Conservation (phyloP, 73 alveolate species). For the Paramecium sexaurelia region DNA sequence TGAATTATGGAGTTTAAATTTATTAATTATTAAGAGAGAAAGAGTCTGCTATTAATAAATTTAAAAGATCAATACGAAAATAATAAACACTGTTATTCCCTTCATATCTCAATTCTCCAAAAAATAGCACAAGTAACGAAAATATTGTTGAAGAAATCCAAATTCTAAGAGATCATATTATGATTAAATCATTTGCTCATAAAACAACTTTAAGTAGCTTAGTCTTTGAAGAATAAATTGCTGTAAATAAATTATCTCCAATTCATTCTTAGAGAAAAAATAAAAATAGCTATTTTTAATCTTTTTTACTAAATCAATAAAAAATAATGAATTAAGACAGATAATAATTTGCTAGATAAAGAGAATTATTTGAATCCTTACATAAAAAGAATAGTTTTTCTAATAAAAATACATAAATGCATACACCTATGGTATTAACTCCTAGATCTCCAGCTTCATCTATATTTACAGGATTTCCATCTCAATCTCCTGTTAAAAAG, state of each 20-base stretch:
- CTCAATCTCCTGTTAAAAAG: not conserved
- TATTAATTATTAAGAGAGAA: not conserved
- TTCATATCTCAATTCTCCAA: not conserved
- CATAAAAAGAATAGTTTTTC: not conserved
- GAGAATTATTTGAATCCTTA: not conserved
- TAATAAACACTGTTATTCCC: not conserved
- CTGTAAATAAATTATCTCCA: not conserved
- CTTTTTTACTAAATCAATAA: not conserved
- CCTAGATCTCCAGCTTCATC: constrained; percentile 45
- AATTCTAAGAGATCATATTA: not conserved
- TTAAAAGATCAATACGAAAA: constrained; percentile 22
- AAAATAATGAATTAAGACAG: not conserved
- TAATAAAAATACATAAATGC: not conserved
- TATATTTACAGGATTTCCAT: not conserved
- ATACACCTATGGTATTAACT: not conserved
- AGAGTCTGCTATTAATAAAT: constrained; percentile 1
- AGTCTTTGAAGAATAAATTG: not conserved
- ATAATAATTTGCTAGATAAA: not conserved
- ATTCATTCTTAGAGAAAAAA: not conserved
- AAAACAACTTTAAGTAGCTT: not conserved
- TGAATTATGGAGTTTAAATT: constrained; percentile 4
- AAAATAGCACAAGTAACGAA: not conserved
- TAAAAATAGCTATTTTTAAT: not conserved
- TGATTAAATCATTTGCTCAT: not conserved
- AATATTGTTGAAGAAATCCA: not conserved